A percentile compares a stretch with the other conserved stretches of the same genome.
Evolutionary conservation across 352 stramenopile genomes (phyloP).

Genomic region (Globisporangium parvum): DNA sequence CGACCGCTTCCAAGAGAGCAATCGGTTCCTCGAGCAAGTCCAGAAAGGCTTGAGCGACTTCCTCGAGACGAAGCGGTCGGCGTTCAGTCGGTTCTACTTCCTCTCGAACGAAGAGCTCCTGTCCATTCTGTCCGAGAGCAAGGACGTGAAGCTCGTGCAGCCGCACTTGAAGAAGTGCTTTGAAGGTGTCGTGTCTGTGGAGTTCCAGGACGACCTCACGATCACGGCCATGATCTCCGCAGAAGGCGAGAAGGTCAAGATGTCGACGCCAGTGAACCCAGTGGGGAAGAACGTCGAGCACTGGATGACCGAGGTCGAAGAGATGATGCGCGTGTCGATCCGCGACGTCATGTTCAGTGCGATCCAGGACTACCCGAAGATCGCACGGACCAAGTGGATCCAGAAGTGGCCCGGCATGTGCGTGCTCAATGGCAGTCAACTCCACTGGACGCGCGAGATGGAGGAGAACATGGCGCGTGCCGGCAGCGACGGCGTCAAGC

Average conservation of each 20-base stretch:
- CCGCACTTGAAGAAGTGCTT: constrained; percentile 95
- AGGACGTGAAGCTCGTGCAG: constrained; percentile 93
- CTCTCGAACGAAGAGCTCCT: constrained; percentile 93
- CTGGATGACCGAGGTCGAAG: constrained; percentile 94
- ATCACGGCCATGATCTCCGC: constrained; percentile 90
- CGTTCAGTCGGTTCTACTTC: constrained; percentile 94
- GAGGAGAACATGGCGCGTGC: constrained; percentile 79
- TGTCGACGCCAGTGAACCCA: constrained; percentile 83
- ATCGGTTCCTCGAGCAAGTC: constrained; percentile 93
- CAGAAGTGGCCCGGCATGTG: constrained; percentile 93
- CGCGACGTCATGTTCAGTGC: constrained; percentile 89
- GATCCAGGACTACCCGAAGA: constrained; percentile 90
- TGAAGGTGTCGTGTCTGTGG: constrained; percentile 90
- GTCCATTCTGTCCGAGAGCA: constrained; percentile 94
- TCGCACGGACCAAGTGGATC: constrained; percentile 92
- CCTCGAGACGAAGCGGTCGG: constrained; percentile 92
- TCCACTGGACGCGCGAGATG: constrained; percentile 94
- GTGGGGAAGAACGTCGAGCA: constrained; percentile 93
- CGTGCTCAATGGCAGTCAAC: constrained; percentile 93
- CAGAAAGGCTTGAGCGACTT: constrained; percentile 95
- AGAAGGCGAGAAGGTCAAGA: constrained; percentile 88
- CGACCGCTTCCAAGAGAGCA: constrained; percentile 90
- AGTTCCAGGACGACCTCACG: constrained; percentile 88
- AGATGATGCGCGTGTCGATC: constrained; percentile 91
- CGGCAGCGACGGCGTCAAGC: constrained; percentile 84